These are phyloP conservation scores for Marchantia paleacea DNA, from an alignment of 225 moss, liverwort and hornwort genomes.

Conservation along the genomic window DNA sequence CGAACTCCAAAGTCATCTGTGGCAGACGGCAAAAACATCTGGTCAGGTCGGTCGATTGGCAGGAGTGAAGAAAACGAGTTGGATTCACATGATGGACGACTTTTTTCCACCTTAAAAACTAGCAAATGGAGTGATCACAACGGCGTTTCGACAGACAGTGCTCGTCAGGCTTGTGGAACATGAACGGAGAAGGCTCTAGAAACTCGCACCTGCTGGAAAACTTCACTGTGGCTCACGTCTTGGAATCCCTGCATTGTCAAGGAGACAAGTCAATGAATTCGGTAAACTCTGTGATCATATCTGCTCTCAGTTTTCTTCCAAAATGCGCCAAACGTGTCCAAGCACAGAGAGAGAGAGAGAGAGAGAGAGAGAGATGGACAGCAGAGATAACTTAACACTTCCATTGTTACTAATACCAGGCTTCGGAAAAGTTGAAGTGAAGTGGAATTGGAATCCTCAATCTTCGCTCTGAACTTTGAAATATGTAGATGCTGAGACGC, in stretches of 20 bases:
- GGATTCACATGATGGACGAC: too few relatives aligned
- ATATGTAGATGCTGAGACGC: slow-evolving; percentile 36
- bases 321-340: too few relatives aligned
- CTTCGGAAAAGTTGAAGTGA: slow-evolving; percentile 45
- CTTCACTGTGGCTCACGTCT: slow-evolving; percentile 33
- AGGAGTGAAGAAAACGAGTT: too few relatives aligned
- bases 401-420: slow-evolving; percentile 28
- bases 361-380: not conserved
- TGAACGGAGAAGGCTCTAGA: not conserved
- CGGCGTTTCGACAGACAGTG: too few relatives aligned
- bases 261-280: not conserved
- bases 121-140: too few relatives aligned
- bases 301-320: too few relatives aligned
- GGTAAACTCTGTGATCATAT: not conserved
- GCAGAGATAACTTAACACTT: not conserved
- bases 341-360: too few relatives aligned
- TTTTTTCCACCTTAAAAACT: too few relatives aligned
- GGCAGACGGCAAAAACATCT: not conserved
- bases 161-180: too few relatives aligned
- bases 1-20: slow-evolving; percentile 5
- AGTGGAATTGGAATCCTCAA: slow-evolving; percentile 35
- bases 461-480: slow-evolving; percentile 41
- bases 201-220: slow-evolving; percentile 33
- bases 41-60: too few relatives aligned
- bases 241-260: slow-evolving; percentile 37